Conservation (phyloP, 139 green algal genomes). For the Nannochloris sp. region DNA sequence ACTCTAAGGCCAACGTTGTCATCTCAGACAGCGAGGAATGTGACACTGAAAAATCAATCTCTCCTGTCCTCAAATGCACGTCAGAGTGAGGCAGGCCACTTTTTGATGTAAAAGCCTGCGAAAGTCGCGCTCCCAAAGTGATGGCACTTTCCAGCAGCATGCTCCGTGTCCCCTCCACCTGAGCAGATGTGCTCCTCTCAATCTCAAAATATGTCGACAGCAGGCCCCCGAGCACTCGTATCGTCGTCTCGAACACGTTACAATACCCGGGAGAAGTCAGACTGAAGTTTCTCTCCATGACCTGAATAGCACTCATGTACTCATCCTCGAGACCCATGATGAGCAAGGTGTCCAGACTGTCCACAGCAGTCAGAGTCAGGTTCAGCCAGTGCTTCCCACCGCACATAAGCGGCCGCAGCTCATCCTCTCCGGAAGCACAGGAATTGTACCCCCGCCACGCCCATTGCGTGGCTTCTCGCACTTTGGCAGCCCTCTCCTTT, state of each 20-base stretch:
- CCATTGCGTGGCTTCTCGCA: conserved; percentile 45
- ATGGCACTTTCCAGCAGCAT: conserved; percentile 24
- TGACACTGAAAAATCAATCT: neutral
- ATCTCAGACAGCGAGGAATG: conserved; percentile 59
- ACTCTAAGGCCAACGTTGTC: conserved; percentile 72
- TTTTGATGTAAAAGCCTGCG: conserved; percentile 30
- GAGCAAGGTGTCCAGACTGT: conserved; percentile 73
- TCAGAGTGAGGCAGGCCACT: conserved; percentile 42
- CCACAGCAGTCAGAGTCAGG: conserved; percentile 66
- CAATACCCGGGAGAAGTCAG: conserved; percentile 17
- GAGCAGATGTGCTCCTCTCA: neutral
- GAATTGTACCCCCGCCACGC: conserved; percentile 57
- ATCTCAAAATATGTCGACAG: conserved; percentile 66
- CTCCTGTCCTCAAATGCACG: conserved; percentile 39
- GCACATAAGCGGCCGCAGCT: conserved; percentile 50
- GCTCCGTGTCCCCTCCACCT: neutral
- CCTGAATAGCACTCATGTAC: conserved; percentile 24
- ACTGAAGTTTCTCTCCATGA: conserved; percentile 9
- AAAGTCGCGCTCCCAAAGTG: conserved; percentile 34
- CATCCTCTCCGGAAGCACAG: conserved; percentile 69
- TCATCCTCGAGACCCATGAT: conserved; percentile 49
- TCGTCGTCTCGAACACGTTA: conserved; percentile 91
- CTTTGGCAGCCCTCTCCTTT: conserved; percentile 20
- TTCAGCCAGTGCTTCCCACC: conserved; percentile 42
- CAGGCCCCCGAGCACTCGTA: conserved; percentile 83